These are phyloP conservation scores for Limtongia smithiae DNA, from an alignment of 805 yeast genomes.

Conservation along the genomic window DNA sequence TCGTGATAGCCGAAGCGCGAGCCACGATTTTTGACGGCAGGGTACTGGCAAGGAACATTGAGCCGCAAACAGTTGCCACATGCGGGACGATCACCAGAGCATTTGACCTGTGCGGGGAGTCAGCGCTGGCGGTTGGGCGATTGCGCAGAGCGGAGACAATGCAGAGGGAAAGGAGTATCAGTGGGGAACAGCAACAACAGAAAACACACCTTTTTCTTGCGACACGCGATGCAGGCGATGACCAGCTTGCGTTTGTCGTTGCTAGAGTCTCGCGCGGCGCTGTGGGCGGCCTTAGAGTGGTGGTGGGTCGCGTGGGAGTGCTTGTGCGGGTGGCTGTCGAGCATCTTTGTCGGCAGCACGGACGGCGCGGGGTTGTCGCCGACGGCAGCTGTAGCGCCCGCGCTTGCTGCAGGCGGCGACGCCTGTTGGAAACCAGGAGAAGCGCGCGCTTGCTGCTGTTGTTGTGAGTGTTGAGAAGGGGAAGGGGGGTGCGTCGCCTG, in stretches of 20 bases:
- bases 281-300: neutral
- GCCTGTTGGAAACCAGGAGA: too few relatives aligned
- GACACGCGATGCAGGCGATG: constrained; percentile 38
- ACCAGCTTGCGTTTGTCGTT: constrained; percentile 33
- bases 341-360: too few relatives aligned
- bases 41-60: constrained; percentile 38
- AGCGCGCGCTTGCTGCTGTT: too few relatives aligned
- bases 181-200: neutral
- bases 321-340: neutral
- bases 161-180: neutral
- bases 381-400: too few relatives aligned
- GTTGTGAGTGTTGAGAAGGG: too few relatives aligned
- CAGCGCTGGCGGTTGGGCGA: neutral
- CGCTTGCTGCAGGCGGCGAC: neutral
- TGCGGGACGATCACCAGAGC: constrained; percentile 40
- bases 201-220: constrained; percentile 36
- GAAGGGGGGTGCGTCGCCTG: too few relatives aligned
- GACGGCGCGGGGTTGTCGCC: too few relatives aligned
- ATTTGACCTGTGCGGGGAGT: constrained; percentile 32
- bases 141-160: too few relatives aligned
- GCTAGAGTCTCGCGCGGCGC: too few relatives aligned
- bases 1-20: constrained; percentile 39
- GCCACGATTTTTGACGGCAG: constrained; percentile 38
- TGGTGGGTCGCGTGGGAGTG: neutral
- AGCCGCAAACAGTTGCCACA: constrained; percentile 38